Base-by-base conservation (phyloP, 208 protist genomes). In the Angomonas ambiguus region DNA sequence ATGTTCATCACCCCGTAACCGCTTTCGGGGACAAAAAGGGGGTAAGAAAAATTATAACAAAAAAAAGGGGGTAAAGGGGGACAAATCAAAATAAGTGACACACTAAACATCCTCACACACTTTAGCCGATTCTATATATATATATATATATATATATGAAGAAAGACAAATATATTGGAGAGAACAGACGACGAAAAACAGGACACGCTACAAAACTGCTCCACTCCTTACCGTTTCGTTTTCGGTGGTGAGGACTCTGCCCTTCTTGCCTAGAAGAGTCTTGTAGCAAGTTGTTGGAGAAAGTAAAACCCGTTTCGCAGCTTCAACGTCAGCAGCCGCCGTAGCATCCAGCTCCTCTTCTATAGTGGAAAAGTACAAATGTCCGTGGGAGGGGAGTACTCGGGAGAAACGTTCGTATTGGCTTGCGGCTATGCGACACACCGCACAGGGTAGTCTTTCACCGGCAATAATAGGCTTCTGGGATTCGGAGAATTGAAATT, bases 331-430 rank as follows among this genome's bases (percentile, higher is more conserved):
- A 18, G 2, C 25, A 4, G 28, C 24, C 4, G 13, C 24, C 6
- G 53, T 8, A 13, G 30, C 4, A 11, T 6, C 53, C 4, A 33
- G 2, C 25, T 27, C 42, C 18, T 27, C 25, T n/a, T 28, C 57
- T 22, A 70, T 42, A n/a, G 78, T 73, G 41, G 71, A 74, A 20
- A 77, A 42, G 62, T 83, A 83, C 25, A 76, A 51, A 58, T 83
- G 78, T 2, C 78, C 78, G 33, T 83, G 78, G 24, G 78, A 83
- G 0, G 78, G 78, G 25, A 83, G 67, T 57, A 83, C 35, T 41
- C 68, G 65, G 13, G 71, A 61, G 24, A 70, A 56, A 5, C 57
- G 24, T 42, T 83, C 78, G 55, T 69, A 76, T 4, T 30, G 33
- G 49, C 63, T 58, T 51, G 78, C 78, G 10, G 74, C 67, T 20